Evolutionary conservation across 768 basidiomycete genomes (phyloP), one percentile per base, ranked within the genome.

Genomic region (Clitopilus hobsonii): DNA sequence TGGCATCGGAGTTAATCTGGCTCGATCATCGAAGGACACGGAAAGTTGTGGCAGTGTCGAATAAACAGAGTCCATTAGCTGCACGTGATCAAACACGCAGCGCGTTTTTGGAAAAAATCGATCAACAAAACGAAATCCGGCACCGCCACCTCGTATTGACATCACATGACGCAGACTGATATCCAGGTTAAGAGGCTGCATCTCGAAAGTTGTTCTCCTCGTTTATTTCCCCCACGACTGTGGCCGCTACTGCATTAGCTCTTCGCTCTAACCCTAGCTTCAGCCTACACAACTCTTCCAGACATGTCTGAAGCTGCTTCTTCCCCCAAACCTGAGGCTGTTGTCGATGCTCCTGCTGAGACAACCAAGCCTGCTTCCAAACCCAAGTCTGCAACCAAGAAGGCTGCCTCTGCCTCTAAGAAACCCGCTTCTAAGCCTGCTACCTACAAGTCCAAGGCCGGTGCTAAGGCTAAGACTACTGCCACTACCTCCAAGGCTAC

Each of bases 81-180:
- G 23, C 53, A 47, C 18, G 50, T 58, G 56, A 56, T 60, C 58
- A 52, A 48, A 57, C 63, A 60, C 60, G 61, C 51, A 38, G 28
- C 49, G 49, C 27, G 24, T 50, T 41, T 41, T 41, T 41, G n/a
- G 8, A 6, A 18, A 45, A 45, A 45, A 8, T n/a, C 51, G 58
- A 70, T 75, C 69, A 75, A 75, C 72, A 71, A 74, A 73, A 62
- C 49, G 60, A 73, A 75, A 74, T 56, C 52, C 58, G 55, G 61
- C 74, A 74, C 74, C 67, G 74, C 74, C 74, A 76, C 72, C 24
- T 6, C 47, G 61, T 53, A 27, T 59, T 58, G 38, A 51, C 51
- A 25, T 63, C 61, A 65, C 63, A 60, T 65, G 63, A 65, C 47
- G 56, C 20, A n/a, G n/a, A n/a, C n/a, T 45, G 18, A 14, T 24